phyloP scores from a whole-genome alignment of 768 basidiomycete species.

The Sarcomyxa edulis region DNA sequence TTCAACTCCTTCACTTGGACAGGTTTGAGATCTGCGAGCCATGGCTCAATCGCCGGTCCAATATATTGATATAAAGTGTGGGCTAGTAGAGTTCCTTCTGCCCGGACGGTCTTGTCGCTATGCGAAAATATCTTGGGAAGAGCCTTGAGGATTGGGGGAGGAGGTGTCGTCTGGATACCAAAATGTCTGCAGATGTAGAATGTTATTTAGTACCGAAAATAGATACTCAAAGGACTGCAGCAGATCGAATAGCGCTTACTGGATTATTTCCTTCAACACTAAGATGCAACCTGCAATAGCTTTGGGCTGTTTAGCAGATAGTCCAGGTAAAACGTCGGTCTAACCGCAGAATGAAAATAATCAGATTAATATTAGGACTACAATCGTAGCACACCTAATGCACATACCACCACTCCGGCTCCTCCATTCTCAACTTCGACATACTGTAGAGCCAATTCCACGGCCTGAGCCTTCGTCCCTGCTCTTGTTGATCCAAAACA shows the following conservation, averaged over 20 bases:
- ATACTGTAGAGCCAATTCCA: constrained; percentile 84
- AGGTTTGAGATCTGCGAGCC: constrained; percentile 87
- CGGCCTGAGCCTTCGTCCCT: constrained; percentile 83
- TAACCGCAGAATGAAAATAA: constrained; percentile 23
- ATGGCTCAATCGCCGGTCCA: constrained; percentile 77
- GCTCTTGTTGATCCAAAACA: constrained; percentile 88
- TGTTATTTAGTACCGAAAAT: constrained; percentile 6
- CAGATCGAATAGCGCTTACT: constrained; percentile 41
- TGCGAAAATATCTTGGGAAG: constrained; percentile 94
- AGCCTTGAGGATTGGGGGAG: constrained; percentile 77
- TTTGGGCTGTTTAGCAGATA: constrained; percentile 93
- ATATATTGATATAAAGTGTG: constrained; percentile 83
- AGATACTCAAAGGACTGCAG: neutral
- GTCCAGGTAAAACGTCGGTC: constrained; percentile 78
- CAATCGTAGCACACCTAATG: no score
- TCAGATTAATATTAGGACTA: constrained; percentile 20
- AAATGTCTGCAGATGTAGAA: constrained; percentile 50
- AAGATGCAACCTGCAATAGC: constrained; percentile 74
- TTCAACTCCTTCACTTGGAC: constrained; percentile 96
- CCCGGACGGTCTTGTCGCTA: constrained; percentile 90
- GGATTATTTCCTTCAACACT: constrained; percentile 78
- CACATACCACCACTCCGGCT: constrained; percentile 84
- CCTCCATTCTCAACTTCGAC: constrained; percentile 91
- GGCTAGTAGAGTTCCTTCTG: constrained; percentile 78
- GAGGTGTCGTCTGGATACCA: constrained; percentile 68